Evolutionary conservation across 2,329 filamentous ascomycete genomes (phyloP).

Genomic region (Claviceps sp.): DNA sequence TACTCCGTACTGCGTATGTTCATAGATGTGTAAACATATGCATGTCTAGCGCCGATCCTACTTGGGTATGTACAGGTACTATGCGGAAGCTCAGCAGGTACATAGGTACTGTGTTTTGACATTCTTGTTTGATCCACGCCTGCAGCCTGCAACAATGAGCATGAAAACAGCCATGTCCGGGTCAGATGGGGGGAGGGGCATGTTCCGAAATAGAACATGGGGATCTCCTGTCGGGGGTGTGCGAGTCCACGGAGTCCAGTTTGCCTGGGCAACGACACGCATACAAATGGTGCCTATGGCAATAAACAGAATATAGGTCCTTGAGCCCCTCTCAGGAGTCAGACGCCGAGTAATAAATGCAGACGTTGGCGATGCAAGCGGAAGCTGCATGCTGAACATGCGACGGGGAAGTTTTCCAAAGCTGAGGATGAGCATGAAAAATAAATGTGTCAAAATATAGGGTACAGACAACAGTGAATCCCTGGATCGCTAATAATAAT

Average conservation of each 20-base stretch:
- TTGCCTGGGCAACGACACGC: not conserved
- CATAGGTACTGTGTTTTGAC: not conserved
- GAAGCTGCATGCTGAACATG: not conserved
- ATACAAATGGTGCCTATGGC: not conserved
- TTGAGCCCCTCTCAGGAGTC: no score
- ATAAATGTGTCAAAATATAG: not conserved
- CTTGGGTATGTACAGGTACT: not conserved
- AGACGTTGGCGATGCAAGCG: not conserved
- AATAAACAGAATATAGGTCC: not conserved
- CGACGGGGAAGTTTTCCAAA: not conserved
- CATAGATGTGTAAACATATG: no score
- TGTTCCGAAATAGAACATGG: constrained; percentile 6
- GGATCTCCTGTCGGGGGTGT: constrained; percentile 2
- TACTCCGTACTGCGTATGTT: not conserved
- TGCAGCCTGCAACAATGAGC: not conserved
- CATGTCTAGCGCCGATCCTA: no score
- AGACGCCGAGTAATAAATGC: not conserved
- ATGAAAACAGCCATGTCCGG: constrained; percentile 1
- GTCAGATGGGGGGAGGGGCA: not conserved
- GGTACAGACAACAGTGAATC: not conserved
- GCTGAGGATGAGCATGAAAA: not conserved
- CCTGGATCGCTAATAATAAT: not conserved
- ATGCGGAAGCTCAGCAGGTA: not conserved
- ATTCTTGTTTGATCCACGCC: not conserved
- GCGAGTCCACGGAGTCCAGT: not conserved